A percentile compares a stretch with the other conserved stretches of the same genome.
Conservation (phyloP, 768 basidiomycete species). For the Tylopilus vinaceipallidus region DNA sequence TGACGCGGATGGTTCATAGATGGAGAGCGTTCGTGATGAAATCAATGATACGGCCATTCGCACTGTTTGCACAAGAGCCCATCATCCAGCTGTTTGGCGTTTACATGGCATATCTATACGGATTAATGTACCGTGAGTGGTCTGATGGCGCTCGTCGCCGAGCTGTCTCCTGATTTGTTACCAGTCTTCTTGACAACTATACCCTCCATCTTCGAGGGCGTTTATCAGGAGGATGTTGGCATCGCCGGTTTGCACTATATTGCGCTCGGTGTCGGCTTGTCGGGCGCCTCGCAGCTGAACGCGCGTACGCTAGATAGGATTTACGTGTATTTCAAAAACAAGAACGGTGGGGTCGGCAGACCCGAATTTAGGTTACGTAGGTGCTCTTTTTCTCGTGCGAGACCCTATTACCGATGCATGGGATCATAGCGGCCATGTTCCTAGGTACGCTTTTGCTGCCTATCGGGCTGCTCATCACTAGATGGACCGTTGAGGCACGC, state of each 20-base stretch:
- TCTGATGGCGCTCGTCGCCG: background rate
- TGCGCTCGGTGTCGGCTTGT: conserved; percentile 64
- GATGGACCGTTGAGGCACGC: conserved; percentile 61
- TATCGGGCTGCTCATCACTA: conserved; percentile 62
- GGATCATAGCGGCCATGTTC: conserved; percentile 50
- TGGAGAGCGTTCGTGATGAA: conserved; percentile 50
- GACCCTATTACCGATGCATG: conserved; percentile 11
- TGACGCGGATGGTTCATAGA: conserved; percentile 34
- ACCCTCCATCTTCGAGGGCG: conserved; percentile 51
- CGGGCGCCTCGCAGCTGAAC: conserved; percentile 49
- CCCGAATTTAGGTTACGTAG: conserved; percentile 52
- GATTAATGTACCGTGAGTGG: conserved; percentile 51
- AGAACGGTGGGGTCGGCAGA: conserved; percentile 51
- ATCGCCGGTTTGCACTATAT: conserved; percentile 70
- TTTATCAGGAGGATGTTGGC: conserved; percentile 55
- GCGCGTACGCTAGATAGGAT: conserved; percentile 55
- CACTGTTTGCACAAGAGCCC: conserved; percentile 55
- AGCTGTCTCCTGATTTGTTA: background rate
- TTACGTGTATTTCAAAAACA: conserved; percentile 48
- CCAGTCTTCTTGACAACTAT: conserved; percentile 66
- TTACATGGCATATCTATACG: conserved; percentile 47
- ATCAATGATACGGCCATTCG: conserved; percentile 67
- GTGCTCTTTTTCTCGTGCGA: no score
- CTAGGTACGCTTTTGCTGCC: conserved; percentile 54
- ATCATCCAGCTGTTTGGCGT: conserved; percentile 66